A percentile compares a stretch with the other conserved stretches of the same genome.
phyloP scores from a whole-genome alignment of 2,329 filamentous ascomycete genomes.

The Elsinoe australis region DNA sequence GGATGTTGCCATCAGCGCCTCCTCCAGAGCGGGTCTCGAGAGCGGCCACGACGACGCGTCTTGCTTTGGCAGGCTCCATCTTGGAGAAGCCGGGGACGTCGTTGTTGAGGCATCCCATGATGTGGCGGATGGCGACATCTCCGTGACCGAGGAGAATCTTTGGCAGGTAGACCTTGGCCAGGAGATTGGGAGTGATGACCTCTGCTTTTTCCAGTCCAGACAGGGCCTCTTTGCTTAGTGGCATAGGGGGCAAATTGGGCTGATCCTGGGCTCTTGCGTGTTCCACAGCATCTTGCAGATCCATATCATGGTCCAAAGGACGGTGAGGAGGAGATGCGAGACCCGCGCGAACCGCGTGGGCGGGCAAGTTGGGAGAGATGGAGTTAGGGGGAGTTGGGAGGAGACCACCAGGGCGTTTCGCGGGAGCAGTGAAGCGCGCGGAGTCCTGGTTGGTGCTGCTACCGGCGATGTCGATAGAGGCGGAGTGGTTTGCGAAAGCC shows the following conservation, averaged over 20 bases:
- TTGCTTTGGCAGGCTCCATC: conserved; percentile 81
- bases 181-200: conserved; percentile 73
- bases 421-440: conserved; percentile 24
- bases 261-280: conserved; percentile 40
- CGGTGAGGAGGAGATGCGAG: conserved; percentile 39
- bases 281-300: conserved; percentile 64
- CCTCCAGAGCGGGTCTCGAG: conserved; percentile 67
- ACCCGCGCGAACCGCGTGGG: conserved; percentile 63
- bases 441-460: conserved; percentile 20
- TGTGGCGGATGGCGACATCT: conserved; percentile 85
- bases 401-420: conserved; percentile 35
- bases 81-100: conserved; percentile 86
- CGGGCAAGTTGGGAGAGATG: conserved; percentile 79
- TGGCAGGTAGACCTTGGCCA: conserved; percentile 84
- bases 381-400: conserved; percentile 92
- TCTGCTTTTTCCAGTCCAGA: conserved; percentile 62
- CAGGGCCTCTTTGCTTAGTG: conserved; percentile 45
- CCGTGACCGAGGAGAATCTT: conserved; percentile 85
- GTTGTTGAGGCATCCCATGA: conserved; percentile 90
- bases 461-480: conserved; percentile 25
- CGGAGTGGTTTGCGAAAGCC: conserved; percentile 29
- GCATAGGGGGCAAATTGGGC: conserved; percentile 27
- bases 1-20: conserved; percentile 59
- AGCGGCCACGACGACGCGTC: conserved; percentile 84
- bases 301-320: conserved; percentile 74